Percentiles rank a stretch among this genome's conserved stretches.
These are phyloP conservation scores for Chimonanthus salicifolius DNA, from an alignment of 164 flowering plant genomes.

Conservation along the genomic window DNA sequence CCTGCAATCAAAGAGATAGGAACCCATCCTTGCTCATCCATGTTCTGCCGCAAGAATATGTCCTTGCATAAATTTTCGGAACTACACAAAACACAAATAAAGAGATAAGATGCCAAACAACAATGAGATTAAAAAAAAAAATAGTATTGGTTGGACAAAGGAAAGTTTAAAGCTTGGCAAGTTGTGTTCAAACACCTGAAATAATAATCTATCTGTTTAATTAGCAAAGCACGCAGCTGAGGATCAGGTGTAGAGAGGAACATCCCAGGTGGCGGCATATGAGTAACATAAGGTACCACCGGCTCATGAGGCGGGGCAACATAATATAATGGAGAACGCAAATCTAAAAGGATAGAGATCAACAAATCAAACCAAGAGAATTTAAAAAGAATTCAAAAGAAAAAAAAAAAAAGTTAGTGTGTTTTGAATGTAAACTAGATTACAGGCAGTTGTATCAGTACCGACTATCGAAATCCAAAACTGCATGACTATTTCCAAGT, in stretches of 20 bases:
- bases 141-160: not conserved
- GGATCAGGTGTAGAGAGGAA: constrained; percentile 36
- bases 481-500: not conserved
- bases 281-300: constrained; percentile 34
- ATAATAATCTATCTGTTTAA: constrained; percentile 76
- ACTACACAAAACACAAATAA: constrained; percentile 25
- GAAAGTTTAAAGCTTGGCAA: not conserved
- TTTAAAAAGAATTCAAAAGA: not conserved
- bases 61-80: constrained; percentile 58
- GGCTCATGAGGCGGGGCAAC: constrained; percentile 30
- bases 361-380: not conserved
- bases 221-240: constrained; percentile 37
- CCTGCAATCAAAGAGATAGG: constrained; percentile 46
- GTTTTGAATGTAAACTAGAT: not conserved
- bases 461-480: not conserved
- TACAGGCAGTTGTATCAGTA: not conserved
- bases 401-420: not conserved
- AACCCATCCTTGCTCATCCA: constrained; percentile 79
- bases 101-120: not conserved
- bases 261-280: constrained; percentile 28
- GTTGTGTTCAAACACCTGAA: constrained; percentile 49
- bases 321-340: constrained; percentile 29
- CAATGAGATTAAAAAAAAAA: not conserved
- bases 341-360: constrained; percentile 16
- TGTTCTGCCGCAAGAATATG: constrained; percentile 41